A percentile compares a stretch with the other conserved stretches of the same genome.
Conservation (phyloP, 441 rosid species). For the Capsella rubella region DNA sequence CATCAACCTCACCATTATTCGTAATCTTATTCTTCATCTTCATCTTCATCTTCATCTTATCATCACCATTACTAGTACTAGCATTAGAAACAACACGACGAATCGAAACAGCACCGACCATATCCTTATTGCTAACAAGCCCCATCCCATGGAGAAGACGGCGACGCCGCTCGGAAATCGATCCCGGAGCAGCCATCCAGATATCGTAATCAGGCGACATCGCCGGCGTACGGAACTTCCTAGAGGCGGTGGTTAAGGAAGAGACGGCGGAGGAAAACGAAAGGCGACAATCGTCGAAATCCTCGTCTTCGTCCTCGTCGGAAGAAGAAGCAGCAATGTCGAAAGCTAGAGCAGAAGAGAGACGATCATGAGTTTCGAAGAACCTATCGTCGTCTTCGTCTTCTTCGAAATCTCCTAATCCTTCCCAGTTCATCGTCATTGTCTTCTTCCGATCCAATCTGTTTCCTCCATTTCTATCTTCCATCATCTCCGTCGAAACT, state of each 20-base stretch:
- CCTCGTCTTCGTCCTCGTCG: conserved; percentile 63
- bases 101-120: conserved; percentile 40
- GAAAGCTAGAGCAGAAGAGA: conserved; percentile 53
- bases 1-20: conserved; percentile 9
- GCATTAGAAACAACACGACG: conserved; percentile 41
- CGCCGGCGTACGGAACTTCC: conserved; percentile 46
- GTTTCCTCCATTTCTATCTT: conserved; percentile 14
- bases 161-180: conserved; percentile 77
- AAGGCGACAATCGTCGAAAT: conserved; percentile 69
- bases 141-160: conserved; percentile 89
- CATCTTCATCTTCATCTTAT: background rate
- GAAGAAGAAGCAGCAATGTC: conserved; percentile 57
- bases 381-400: conserved; percentile 73
- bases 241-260: conserved; percentile 51
- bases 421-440: conserved; percentile 79
- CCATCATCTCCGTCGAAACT: conserved; percentile 11
- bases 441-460: conserved; percentile 56
- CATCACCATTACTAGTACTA: background rate
- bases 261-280: conserved; percentile 73
- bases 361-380: conserved; percentile 71
- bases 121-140: conserved; percentile 51
- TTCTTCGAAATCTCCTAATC: conserved; percentile 67
- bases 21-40: background rate
- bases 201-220: conserved; percentile 67
- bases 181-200: conserved; percentile 93